Evolutionary conservation across 2,329 filamentous ascomycete species (phyloP).

Genomic region (Hyphodiscus sp.): DNA sequence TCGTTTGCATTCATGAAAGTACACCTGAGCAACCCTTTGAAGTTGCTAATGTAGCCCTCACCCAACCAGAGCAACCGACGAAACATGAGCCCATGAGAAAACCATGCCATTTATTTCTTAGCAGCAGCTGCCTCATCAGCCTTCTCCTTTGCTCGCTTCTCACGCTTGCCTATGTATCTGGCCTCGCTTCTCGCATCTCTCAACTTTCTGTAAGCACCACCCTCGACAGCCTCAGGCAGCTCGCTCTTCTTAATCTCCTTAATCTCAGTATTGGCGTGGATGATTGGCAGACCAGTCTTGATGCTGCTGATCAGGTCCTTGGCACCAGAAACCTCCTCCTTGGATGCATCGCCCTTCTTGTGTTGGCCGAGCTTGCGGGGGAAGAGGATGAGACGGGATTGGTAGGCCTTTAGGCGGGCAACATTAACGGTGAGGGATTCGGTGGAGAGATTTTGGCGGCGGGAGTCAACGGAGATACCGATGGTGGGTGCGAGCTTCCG

Average conservation of each 20-base stretch:
- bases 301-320: constrained; percentile 56
- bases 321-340: constrained; percentile 63
- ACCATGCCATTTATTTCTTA: constrained; percentile 66
- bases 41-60: constrained; percentile 27
- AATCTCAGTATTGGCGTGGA: constrained; percentile 57
- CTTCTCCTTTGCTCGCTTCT: constrained; percentile 90
- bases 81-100: constrained; percentile 27
- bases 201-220: constrained; percentile 81
- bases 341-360: constrained; percentile 86
- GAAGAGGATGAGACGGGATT: constrained; percentile 93
- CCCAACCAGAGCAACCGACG: constrained; percentile 24
- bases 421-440: constrained; percentile 94
- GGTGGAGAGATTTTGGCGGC: constrained; percentile 95
- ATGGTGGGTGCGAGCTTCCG: constrained; percentile 91
- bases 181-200: constrained; percentile 79
- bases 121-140: constrained; percentile 69
- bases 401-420: constrained; percentile 96
- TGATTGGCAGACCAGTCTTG: constrained; percentile 63
- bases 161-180: constrained; percentile 73
- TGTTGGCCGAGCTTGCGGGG: constrained; percentile 88
- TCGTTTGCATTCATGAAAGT: constrained; percentile 32
- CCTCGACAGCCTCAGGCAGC: constrained; percentile 66
- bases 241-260: constrained; percentile 77
- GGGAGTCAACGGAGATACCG: constrained; percentile 93
- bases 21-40: constrained; percentile 30